These are phyloP conservation scores for Penicillium bovifimosum DNA, from an alignment of 495 filamentous ascomycete species.

Conservation along the genomic window DNA sequence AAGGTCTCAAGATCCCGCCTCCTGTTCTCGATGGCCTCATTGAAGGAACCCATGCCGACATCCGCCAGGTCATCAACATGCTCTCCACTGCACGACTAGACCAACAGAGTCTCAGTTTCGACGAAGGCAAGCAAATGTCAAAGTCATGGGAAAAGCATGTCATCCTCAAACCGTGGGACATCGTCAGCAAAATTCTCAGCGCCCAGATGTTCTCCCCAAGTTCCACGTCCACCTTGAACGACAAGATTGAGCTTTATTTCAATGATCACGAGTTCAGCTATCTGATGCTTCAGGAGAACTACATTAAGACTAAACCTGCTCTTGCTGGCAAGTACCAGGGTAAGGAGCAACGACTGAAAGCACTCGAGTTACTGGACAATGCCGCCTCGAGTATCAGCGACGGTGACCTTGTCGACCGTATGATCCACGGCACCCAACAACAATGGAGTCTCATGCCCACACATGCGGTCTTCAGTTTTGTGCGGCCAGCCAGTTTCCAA, in stretches of 20 bases:
- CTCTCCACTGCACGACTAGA: slow-evolving; percentile 88
- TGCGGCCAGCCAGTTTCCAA: slow-evolving; percentile 84
- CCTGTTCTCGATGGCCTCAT: slow-evolving; percentile 92
- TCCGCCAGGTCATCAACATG: slow-evolving; percentile 99
- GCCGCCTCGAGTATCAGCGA: slow-evolving; percentile 95
- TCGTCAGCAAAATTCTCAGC: slow-evolving; percentile 84
- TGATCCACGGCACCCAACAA: slow-evolving; percentile 97
- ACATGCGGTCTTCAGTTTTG: slow-evolving; percentile 95
- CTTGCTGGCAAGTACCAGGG: slow-evolving; percentile 52
- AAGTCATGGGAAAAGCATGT: slow-evolving; percentile 98
- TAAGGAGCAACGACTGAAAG: slow-evolving; percentile 67
- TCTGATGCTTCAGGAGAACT: slow-evolving; percentile 98
- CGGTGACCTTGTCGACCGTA: slow-evolving; percentile 90
- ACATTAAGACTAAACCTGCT: slow-evolving; percentile 73
- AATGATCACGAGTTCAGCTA: slow-evolving; percentile 97
- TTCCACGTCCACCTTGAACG: slow-evolving; percentile 81
- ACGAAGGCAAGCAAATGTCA: slow-evolving; percentile 83
- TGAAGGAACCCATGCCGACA: slow-evolving; percentile 90
- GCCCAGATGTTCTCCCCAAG: slow-evolving; percentile 76
- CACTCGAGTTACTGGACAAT: slow-evolving; percentile 75
- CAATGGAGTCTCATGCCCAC: slow-evolving; percentile 98
- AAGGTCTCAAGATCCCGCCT: slow-evolving; percentile 77
- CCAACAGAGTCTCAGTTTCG: slow-evolving; percentile 68
- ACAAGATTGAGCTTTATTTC: slow-evolving; percentile 98
- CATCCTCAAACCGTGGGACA: slow-evolving; percentile 96